These are phyloP conservation scores for Oryza australiensis DNA, from an alignment of 176 grass and related monocot species.

Conservation along the genomic window DNA sequence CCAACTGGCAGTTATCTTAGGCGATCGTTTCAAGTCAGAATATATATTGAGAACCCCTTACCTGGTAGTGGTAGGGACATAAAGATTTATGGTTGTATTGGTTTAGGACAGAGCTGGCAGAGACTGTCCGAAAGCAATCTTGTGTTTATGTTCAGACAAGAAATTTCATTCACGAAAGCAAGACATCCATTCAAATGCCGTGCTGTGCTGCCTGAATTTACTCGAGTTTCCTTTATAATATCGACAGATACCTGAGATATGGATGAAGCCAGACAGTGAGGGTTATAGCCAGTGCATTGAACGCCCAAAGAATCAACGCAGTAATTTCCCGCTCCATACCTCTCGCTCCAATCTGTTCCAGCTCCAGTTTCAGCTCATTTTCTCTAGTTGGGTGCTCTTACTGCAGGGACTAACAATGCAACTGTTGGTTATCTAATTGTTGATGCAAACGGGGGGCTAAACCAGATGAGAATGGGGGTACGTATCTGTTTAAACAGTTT, in stretches of 20 bases:
- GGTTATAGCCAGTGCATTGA: constrained; percentile 60
- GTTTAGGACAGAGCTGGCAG: constrained; percentile 25
- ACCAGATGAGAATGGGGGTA: constrained; percentile 98
- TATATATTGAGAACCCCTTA: not conserved
- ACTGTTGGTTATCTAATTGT: constrained; percentile 65
- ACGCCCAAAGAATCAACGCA: constrained; percentile 45
- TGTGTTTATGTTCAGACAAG: constrained; percentile 23
- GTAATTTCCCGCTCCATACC: constrained; percentile 29
- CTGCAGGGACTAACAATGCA: constrained; percentile 47
- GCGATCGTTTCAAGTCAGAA: not conserved
- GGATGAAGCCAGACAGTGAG: constrained; percentile 54
- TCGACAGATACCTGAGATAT: constrained; percentile 66
- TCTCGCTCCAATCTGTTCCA: not conserved
- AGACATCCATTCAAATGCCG: constrained; percentile 28
- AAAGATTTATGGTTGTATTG: not conserved
- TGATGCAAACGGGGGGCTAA: constrained; percentile 87
- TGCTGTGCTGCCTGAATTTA: constrained; percentile 4
- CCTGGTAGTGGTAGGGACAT: constrained; percentile 30
- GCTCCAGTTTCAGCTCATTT: not conserved
- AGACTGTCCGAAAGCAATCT: constrained; percentile 13
- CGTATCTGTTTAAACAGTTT: not conserved
- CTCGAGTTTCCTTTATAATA: constrained; percentile 30
- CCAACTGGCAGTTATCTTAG: not conserved
- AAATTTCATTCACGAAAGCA: constrained; percentile 8
- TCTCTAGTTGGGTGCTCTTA: not conserved